Base-by-base conservation (phyloP, 2,329 filamentous ascomycete genomes). In the Aureobasidium namibiae region DNA sequence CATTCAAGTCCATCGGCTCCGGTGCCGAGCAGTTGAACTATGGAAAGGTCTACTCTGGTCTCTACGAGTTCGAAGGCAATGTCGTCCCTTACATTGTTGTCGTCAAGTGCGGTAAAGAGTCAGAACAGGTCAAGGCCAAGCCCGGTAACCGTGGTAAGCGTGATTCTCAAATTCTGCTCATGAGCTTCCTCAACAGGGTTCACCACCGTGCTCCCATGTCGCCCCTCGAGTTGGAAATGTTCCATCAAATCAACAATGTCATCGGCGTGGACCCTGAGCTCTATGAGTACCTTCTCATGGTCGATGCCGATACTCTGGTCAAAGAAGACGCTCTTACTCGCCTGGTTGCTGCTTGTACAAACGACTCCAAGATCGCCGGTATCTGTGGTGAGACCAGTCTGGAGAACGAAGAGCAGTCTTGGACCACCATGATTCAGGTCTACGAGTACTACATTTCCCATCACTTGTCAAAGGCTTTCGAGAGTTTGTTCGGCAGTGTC, bases 371-470 rank as follows among this genome's bases (percentile, higher is more conserved):
- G 78, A 96, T 99, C 76, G 91, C 90, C 24, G 94, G 92, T 75
- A 96, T 97, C 63, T 99, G 94, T 72, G 94, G 94, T 70, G 94
- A 99, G 73, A 99, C 94, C 1, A 94, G 87, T 73, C 80, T 99
- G 68, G 89, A 96, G 72, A 99, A 99, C 68, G 92, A 96, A 72
- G 90, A 96, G 67, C 83, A 87, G 65, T 92, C 87, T 68, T 97
- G 92, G 91, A 96, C 90, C 90, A 99, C 94, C 13, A 99, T 99
- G 94, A 99, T 99, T 69, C 94, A 99, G 73, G 94, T 99, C 64
- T 99, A 99, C 76, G 94, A 99, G 74, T 99, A 99, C 79, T 99
- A 92, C 74, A 99, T 99, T 70, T 97, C 94, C 31, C 94, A 99
- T 80, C 89, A 99, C 75, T 78, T 99, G 72, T 81, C 94, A 57